Base-by-base conservation (phyloP, 768 basidiomycete genomes). In the Hemileccinum impolitum region DNA sequence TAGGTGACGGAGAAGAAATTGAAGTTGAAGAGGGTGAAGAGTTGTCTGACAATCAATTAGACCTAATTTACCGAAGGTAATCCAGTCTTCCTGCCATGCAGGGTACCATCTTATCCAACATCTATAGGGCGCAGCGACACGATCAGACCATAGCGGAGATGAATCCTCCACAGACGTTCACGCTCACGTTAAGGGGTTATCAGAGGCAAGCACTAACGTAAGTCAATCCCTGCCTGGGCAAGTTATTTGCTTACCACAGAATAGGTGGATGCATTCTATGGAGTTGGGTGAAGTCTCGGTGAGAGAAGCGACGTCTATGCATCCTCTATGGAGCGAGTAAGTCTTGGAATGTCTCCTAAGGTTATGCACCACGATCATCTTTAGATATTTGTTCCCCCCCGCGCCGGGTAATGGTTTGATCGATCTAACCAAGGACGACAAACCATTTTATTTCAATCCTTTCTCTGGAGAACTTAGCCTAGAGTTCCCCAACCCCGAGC, bases 311-410 rank as follows among this genome's bases (percentile, higher is more conserved):
- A 73, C 64, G 14, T 88, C 87, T 5, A 84, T 97, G 79, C 92
- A 98, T 66, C 95, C 95, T 2, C 68, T 98, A 8, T 98, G 94
- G 94, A 86, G 86, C 72, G 82, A 91, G 92, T 97, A 63, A 60
- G 82, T 70, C 9, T 10, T 34, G 3, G 18, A 4, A 30, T 50
- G 17, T 37, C 48, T 47, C 44, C 9, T 40, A 47, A 11, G 9
- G 21, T 14, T 37, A 44, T 28, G 14, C 7, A 47, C 23, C 36
- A 49, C 19, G 11, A 36, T 18, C 18, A 55, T 56, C 15, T 43
- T 10, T 46, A 93, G 92, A 73, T 94, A 91, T 62, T 58, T 73
- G 0, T 91, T 93, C 54, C 86, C 87, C 12, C 67, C 72, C 15
- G 78, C 84, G 52, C 82, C 83, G 4, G 64, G 61, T 19, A 74